Base-by-base conservation (phyloP, 139 green algal species). In the Astrephomene gubernaculifera region DNA sequence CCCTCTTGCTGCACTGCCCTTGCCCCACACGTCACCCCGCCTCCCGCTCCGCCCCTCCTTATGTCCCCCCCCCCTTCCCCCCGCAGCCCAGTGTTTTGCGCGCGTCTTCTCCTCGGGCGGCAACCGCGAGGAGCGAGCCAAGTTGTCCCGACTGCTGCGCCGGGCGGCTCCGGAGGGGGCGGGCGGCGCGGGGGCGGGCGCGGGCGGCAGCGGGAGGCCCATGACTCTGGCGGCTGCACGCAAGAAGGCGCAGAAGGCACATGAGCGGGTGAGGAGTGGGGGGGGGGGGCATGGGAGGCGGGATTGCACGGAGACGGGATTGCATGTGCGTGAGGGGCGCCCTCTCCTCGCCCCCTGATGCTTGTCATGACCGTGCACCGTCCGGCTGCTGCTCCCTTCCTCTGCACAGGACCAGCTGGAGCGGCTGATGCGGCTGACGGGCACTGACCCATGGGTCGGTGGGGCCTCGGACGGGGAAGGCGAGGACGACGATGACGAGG, bases 181-280 rank as follows among this genome's bases (percentile, higher is more conserved):
- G 2, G 24, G 63, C 31, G 44, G 5, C 2, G 41, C 17, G 31
- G 72, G 21, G 2, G 1, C 74, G 12, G 54, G 22, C 0, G 60
- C 41, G 10, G 33, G 44, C 64, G 43, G 44, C 79, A 8, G 4
- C 21, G 49, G 43, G 2, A 39, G 36, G 65, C 45, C 65, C 6
- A n/a, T 52, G n/a, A 91, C 82, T 1, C 69, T 91, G 12, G 87
- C 87, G 38, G 87, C 82, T 10, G 87, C 87, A 6, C 87, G 87
- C 44, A 91, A 91, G 60, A 69, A 65, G 64, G 43, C 79, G 2
- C 65, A 86, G 65, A 78, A 86, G 65, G 45, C 45, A 1, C 64
- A 86, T 49, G 65, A 84, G 63, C 61, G n/a, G 78, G 78, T 74
- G 64, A 24, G 76, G 4, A 1, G 38, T 2, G 36, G 68, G n/a